These are phyloP conservation scores for Talaromyces islandicus DNA, from an alignment of 2,329 filamentous ascomycete genomes.

Conservation along the genomic window DNA sequence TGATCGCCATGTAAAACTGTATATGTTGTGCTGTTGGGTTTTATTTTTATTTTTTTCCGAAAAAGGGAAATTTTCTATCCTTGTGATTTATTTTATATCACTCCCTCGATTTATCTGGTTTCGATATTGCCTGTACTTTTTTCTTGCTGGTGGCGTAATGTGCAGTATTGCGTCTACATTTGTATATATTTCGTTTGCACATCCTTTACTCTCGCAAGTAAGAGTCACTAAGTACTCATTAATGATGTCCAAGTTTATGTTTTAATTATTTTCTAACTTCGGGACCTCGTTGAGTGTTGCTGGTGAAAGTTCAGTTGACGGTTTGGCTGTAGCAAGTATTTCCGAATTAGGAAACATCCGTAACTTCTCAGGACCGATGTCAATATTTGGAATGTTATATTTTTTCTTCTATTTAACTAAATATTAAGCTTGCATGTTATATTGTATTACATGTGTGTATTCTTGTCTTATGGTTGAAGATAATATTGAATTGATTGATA, in stretches of 20 bases:
- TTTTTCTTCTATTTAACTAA: not conserved
- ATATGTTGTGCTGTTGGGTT: not conserved
- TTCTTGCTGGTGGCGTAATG: not conserved
- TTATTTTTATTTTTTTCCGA: too few relatives aligned
- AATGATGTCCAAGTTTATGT: not conserved
- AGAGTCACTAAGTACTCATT: not conserved
- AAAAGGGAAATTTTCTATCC: not conserved
- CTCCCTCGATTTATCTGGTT: not conserved
- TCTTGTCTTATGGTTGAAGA: not conserved
- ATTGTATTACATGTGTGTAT: not conserved
- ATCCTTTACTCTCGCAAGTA: not conserved
- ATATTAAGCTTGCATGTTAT: not conserved
- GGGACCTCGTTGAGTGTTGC: not conserved
- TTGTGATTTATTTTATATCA: slow-evolving; percentile 3
- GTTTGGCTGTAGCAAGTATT: not conserved
- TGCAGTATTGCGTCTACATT: not conserved
- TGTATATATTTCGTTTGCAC: not conserved
- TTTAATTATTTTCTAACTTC: not conserved
- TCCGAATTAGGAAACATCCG: not conserved
- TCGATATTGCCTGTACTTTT: not conserved
- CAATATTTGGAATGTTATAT: not conserved
- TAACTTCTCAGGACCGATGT: not conserved
- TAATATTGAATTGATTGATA: not conserved
- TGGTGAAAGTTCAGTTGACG: not conserved
- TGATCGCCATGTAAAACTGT: slow-evolving; percentile 31